Evolutionary conservation across 1,284 basidiomycete genomes (phyloP).

Genomic region (Quambalaria eucalypti): DNA sequence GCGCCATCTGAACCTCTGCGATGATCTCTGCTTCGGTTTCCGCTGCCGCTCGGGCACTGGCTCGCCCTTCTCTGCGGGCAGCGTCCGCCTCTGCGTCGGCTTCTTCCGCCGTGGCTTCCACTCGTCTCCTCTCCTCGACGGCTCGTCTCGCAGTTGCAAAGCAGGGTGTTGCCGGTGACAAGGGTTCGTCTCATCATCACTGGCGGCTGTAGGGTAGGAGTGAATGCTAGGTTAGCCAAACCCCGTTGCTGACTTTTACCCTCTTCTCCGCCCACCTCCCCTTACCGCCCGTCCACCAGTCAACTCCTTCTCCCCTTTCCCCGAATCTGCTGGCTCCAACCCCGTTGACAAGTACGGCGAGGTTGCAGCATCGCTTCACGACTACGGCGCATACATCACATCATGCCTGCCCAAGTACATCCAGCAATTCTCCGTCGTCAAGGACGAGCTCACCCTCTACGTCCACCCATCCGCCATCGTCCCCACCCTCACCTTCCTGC

Average conservation of each 20-base stretch:
- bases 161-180: constrained; percentile 21
- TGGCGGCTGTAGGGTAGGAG: too few relatives aligned
- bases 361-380: constrained; percentile 32
- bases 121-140: constrained; percentile 1
- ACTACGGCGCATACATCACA: constrained; percentile 43
- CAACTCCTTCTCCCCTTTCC: constrained; percentile 32
- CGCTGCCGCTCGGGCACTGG: neutral
- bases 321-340: constrained; percentile 37
- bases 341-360: constrained; percentile 29
- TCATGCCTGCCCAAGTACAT: constrained; percentile 44
- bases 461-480: constrained; percentile 71
- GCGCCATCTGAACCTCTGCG: too few relatives aligned
- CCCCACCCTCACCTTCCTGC: constrained; percentile 81
- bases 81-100: neutral
- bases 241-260: neutral
- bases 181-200: constrained; percentile 8
- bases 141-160: neutral
- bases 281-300: constrained; percentile 15
- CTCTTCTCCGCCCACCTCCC: neutral
- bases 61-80: neutral
- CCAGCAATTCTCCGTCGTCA: constrained; percentile 54
- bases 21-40: neutral
- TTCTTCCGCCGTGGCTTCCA: neutral
- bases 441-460: constrained; percentile 90
- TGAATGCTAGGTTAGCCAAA: neutral